A percentile compares a stretch with the other conserved stretches of the same genome.
Evolutionary conservation across 2,329 filamentous ascomycete genomes (phyloP).

Genomic region (Penicillium sp.): DNA sequence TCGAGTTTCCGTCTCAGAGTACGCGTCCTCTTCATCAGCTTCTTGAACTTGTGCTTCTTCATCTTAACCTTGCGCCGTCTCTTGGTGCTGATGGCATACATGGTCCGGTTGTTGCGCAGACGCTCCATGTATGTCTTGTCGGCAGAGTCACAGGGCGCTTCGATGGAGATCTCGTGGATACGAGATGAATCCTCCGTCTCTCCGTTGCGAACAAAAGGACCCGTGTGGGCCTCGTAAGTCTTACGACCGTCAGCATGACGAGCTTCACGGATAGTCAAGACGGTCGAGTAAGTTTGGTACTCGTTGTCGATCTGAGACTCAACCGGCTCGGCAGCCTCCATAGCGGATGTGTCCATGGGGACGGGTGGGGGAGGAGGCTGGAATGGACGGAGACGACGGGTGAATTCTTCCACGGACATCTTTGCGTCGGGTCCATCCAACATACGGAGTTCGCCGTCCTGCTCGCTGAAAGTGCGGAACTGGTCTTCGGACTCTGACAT

Average conservation of each 20-base stretch:
- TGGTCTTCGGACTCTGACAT: slow-evolving; percentile 37
- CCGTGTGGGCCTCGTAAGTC: slow-evolving; percentile 53
- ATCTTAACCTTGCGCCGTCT: slow-evolving; percentile 93
- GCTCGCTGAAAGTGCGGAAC: slow-evolving; percentile 29
- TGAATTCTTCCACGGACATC: slow-evolving; percentile 66
- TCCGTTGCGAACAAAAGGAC: slow-evolving; percentile 48
- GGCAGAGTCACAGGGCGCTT: slow-evolving; percentile 53
- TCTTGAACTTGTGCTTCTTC: slow-evolving; percentile 99
- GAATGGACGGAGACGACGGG: slow-evolving; percentile 74
- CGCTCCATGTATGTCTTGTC: slow-evolving; percentile 63
- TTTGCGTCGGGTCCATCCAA: slow-evolving; percentile 60
- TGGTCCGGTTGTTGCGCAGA: slow-evolving; percentile 57
- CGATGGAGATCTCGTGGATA: slow-evolving; percentile 44
- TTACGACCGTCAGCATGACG: slow-evolving; percentile 51
- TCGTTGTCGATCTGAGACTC: slow-evolving; percentile 38
- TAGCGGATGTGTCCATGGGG: slow-evolving; percentile 46
- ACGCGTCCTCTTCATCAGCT: slow-evolving; percentile 89
- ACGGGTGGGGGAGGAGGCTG: slow-evolving; percentile 77
- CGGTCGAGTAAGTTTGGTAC: slow-evolving; percentile 47
- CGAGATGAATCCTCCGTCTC: slow-evolving; percentile 40
- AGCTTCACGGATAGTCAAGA: slow-evolving; percentile 54
- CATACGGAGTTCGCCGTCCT: slow-evolving; percentile 42
- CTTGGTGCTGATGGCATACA: slow-evolving; percentile 86
- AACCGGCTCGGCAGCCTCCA: slow-evolving; percentile 38
- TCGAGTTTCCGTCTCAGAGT: slow-evolving; percentile 83